Base-by-base conservation (phyloP, 352 stramenopile genomes). In the Thraustotheca clavata region DNA sequence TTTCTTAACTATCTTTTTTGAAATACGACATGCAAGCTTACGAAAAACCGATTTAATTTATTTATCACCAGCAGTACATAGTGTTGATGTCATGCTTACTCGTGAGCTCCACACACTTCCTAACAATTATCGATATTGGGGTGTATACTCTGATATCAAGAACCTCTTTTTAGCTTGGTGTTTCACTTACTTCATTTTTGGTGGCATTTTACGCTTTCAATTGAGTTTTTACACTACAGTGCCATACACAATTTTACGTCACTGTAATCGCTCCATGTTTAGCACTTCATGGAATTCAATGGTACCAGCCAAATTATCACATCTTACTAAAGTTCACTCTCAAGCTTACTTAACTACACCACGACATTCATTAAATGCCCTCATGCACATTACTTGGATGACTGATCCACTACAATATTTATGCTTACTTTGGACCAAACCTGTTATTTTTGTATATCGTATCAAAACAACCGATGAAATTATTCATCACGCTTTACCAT, bases 371-470 rank as follows among this genome's bases (percentile, higher is more conserved):
- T 31, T 24, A 9, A 24, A 14, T 18, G 9, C 9, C 2, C 43
- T 52, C 43, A 52, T 52, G 43, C 43, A 52, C 43, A 18, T 52
- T 9, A 52, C 43, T 9, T 52, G 43, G 43, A 52, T 52, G 43
- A 52, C 43, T 11, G 43, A 52, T 31, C 43, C 43, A 31, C 12
- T 52, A 9, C 43, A 52, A 31, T 24, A 52, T 18, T 18, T 52
- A 9, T 26, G 43, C 9, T 31, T 52, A 24, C 43, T 52, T 24
- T 52, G 43, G 43, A 52, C 18, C 11, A 24, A 52, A 7, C 43
- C 43, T 2, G n/a, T 52, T 18, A 31, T 52, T 24, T 52, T 35
- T 31, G n/a, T 24, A 2, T 52, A 52, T 31, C 12, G n/a, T 24
- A 8, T 11, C 43, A 52, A 52, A 9, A 3, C 2, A 3, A 35